Conservation (phyloP, 768 basidiomycete genomes). For the Clitopilus passeckerianus region DNA sequence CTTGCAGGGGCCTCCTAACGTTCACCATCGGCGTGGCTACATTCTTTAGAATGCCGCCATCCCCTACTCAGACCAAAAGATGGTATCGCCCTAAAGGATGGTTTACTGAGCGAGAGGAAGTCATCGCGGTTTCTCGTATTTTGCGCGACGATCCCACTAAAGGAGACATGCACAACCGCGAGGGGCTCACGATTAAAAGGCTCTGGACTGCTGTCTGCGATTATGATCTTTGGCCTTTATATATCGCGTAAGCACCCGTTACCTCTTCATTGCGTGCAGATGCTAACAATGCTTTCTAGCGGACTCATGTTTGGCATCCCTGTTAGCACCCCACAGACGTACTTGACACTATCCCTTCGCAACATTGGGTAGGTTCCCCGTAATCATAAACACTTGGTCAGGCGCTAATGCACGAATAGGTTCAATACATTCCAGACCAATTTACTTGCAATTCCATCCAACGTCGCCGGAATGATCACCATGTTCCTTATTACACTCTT, state of each 20-base stretch:
- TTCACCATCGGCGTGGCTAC: constrained; percentile 46
- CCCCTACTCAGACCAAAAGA: constrained; percentile 52
- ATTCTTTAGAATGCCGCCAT: constrained; percentile 57
- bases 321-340: constrained; percentile 39
- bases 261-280: neutral
- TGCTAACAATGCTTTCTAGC: constrained; percentile 18
- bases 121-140: constrained; percentile 56
- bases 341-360: constrained; percentile 55
- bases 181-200: constrained; percentile 44
- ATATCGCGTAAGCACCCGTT: constrained; percentile 36
- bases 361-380: constrained; percentile 37
- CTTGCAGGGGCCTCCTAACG: constrained; percentile 37
- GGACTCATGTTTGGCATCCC: constrained; percentile 53
- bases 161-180: constrained; percentile 70
- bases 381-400: neutral
- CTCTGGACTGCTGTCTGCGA: constrained; percentile 54
- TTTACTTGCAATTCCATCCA: constrained; percentile 54
- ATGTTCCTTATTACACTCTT: constrained; percentile 46
- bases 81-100: constrained; percentile 59
- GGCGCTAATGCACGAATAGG: constrained; percentile 18
- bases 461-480: constrained; percentile 43
- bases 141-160: constrained; percentile 62
- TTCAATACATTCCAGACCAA: constrained; percentile 60
- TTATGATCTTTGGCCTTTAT: constrained; percentile 65
- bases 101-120: constrained; percentile 60